These are phyloP conservation scores for Zhuliangozyma blackwelliae DNA, from an alignment of 1,139 yeast genomes.

Conservation along the genomic window DNA sequence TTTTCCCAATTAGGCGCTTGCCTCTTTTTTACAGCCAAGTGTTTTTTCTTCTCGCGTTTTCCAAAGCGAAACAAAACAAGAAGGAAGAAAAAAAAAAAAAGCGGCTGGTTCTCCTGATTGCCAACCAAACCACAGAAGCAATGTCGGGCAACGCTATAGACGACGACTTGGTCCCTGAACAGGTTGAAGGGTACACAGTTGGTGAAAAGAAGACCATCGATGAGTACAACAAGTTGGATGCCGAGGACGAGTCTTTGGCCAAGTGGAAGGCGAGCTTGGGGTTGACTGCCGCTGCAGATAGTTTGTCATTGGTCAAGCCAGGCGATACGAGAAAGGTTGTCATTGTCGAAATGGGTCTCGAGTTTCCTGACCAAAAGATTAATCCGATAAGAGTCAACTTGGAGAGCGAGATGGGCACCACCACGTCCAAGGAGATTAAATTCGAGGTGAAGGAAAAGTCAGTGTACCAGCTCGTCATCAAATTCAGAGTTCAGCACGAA, in stretches of 20 bases:
- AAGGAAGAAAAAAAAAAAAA: too few relatives aligned
- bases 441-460: conserved; percentile 78
- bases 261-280: conserved; percentile 95
- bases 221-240: conserved; percentile 80
- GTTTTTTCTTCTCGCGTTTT: too few relatives aligned
- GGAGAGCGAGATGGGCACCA: conserved; percentile 50
- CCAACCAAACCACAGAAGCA: too few relatives aligned
- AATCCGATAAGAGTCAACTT: conserved; percentile 61
- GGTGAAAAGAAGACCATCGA: conserved; percentile 82
- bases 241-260: conserved; percentile 85
- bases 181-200: conserved; percentile 67
- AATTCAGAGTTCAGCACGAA: conserved; percentile 84
- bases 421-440: conserved; percentile 49
- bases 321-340: conserved; percentile 79
- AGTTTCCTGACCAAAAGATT: conserved; percentile 53
- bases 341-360: conserved; percentile 68
- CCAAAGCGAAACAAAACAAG: too few relatives aligned
- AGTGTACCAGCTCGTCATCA: conserved; percentile 66
- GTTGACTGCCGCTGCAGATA: conserved; percentile 47
- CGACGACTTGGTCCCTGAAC: conserved; percentile 63
- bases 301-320: conserved; percentile 56
- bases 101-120: too few relatives aligned
- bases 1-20: too few relatives aligned
- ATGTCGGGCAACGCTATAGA: conserved; percentile 25
- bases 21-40: too few relatives aligned